Base-by-base conservation (phyloP, 2,329 filamentous ascomycete genomes). In the Exserohilum turcica region DNA sequence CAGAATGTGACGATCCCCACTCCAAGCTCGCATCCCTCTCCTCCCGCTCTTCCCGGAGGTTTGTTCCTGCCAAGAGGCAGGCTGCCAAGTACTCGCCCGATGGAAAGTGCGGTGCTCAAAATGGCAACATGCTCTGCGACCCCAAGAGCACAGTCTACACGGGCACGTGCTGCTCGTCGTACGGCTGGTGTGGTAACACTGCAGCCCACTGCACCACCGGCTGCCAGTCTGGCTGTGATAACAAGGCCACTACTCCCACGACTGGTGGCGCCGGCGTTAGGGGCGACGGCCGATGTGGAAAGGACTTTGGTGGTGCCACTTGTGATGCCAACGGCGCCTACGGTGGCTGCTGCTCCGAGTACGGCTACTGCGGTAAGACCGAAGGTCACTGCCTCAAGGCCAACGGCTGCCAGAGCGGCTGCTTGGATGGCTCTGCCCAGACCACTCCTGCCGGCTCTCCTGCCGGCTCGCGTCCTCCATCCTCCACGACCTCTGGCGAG, bases 161-260 rank as follows among this genome's bases (percentile, higher is more conserved):
- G 2, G 79, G 78, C 35, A 67, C 71, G 28, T 81, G 79, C 60
- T 81, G 79, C 64, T 78, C 76, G 37, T 63, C 68, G 59, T 74
- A 76, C 53, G 71, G 72, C 42, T 75, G 73, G 74, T 80, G 79
- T 55, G 79, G 78, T 60, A 72, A 72, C 53, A 75, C 74, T 32
- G 43, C 70, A n/a, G 73, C 66, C 24, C 72, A 76, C 56, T 76
- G 74, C 56, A 75, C 67, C 32, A 65, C 67, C 39, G 72, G 73
- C 39, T 77, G 74, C 62, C 74, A 74, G 57, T 75, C 66, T 50
- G 75, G 74, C 39, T 77, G 74, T 65, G 61, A 63, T n/a, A 67
- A 59, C 44, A 57, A 53, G 24, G 38, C 59, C 33, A 16, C 43
- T 33, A n/a, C 21, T 5, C 46, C 45, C 29, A 36, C 57, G n/a